These are phyloP conservation scores for Capsicum pubescens DNA, from an alignment of 257 asterid genomes.

Conservation along the genomic window DNA sequence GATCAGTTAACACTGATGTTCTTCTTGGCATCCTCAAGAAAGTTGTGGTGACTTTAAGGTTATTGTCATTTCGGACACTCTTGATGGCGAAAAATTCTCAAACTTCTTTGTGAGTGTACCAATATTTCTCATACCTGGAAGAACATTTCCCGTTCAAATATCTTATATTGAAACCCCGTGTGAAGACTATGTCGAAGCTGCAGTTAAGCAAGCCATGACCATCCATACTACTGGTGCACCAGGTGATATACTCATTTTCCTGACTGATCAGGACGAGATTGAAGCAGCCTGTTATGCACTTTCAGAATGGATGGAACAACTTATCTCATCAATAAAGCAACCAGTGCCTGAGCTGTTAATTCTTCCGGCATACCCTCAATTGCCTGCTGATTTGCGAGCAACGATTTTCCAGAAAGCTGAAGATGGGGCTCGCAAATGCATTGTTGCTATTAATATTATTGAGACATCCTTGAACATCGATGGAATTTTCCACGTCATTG, in stretches of 20 bases:
- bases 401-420: constrained; percentile 87
- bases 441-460: constrained; percentile 89
- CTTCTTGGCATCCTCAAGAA: constrained; percentile 92
- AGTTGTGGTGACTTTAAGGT: constrained; percentile 94
- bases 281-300: constrained; percentile 97
- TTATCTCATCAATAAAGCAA: constrained; percentile 63
- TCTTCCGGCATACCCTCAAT: constrained; percentile 93
- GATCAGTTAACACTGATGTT: constrained; percentile 84
- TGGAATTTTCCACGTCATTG: constrained; percentile 87
- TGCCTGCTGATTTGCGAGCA: constrained; percentile 93
- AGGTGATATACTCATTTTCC: constrained; percentile 90
- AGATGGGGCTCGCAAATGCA: constrained; percentile 91
- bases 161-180: constrained; percentile 81
- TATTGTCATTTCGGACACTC: constrained; percentile 89
- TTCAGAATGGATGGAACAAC: constrained; percentile 85
- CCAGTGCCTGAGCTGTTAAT: constrained; percentile 73
- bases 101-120: constrained; percentile 94
- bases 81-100: constrained; percentile 83
- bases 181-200: constrained; percentile 94
- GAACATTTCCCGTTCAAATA: constrained; percentile 85
- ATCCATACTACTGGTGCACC: constrained; percentile 89
- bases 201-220: constrained; percentile 91
- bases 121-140: constrained; percentile 88
- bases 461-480: constrained; percentile 91
- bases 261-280: constrained; percentile 98